phyloP scores from a whole-genome alignment of 257 asterid genomes.

The Parsonsia alboflavescens region DNA sequence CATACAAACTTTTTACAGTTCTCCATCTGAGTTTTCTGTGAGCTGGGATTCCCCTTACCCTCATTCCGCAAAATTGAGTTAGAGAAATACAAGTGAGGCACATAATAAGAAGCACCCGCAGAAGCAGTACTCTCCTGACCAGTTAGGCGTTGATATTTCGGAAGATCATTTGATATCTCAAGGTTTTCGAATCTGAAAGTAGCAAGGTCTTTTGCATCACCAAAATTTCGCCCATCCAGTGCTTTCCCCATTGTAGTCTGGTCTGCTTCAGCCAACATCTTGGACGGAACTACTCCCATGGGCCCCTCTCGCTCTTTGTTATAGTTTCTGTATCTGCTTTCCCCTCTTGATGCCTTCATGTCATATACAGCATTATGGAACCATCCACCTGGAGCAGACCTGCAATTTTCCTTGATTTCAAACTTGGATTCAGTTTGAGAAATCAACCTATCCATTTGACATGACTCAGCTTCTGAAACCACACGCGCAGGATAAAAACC shows the following conservation, averaged over 20 bases:
- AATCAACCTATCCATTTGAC: slow-evolving; percentile 20
- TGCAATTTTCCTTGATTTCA: slow-evolving; percentile 3
- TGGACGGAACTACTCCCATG: slow-evolving; percentile 9
- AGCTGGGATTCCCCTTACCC: slow-evolving; percentile 15
- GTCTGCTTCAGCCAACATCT: slow-evolving; percentile 1
- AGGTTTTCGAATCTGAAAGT: slow-evolving; percentile 18
- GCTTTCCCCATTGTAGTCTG: slow-evolving; percentile 8
- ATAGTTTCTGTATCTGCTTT: neutral
- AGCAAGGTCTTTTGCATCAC: slow-evolving; percentile 30
- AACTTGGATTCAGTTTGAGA: slow-evolving; percentile 16
- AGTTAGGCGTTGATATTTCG: slow-evolving; percentile 13
- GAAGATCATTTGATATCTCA: slow-evolving; percentile 12
- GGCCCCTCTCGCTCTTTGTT: slow-evolving; percentile 13
- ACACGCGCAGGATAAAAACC: slow-evolving; percentile 21
- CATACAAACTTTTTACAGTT: slow-evolving; percentile 23
- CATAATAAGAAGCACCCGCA: slow-evolving; percentile 18
- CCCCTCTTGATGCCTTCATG: slow-evolving; percentile 4
- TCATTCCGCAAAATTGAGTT: slow-evolving; percentile 21
- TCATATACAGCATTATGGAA: slow-evolving; percentile 10
- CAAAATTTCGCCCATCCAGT: slow-evolving; percentile 18
- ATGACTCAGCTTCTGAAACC: slow-evolving; percentile 19
- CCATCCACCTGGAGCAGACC: slow-evolving; percentile 14
- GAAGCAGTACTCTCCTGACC: slow-evolving; percentile 17
- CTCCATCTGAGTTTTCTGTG: slow-evolving; percentile 22
- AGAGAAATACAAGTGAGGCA: slow-evolving; percentile 40